These are phyloP conservation scores for Jaapia argillacea DNA, from an alignment of 768 basidiomycete genomes.

Conservation along the genomic window DNA sequence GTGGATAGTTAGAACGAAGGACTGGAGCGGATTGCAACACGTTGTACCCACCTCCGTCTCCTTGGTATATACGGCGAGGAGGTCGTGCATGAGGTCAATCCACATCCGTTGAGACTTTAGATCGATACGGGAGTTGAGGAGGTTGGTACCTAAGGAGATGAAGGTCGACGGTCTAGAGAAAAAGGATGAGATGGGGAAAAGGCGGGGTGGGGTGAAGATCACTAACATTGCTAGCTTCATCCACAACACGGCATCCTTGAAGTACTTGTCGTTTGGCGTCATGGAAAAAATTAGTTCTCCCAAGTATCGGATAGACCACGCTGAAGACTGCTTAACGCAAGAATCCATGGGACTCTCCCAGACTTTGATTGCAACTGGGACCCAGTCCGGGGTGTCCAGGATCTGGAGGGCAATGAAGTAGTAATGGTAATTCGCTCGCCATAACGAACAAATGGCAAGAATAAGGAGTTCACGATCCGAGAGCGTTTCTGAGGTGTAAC, in stretches of 20 bases:
- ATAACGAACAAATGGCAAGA: conserved; percentile 59
- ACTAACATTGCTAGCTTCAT: conserved; percentile 24
- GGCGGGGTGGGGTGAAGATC: background rate
- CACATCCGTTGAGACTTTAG: conserved; percentile 57
- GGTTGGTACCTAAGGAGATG: conserved; percentile 42
- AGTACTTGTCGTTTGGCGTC: conserved; percentile 27
- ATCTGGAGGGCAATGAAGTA: conserved; percentile 35
- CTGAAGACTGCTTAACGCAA: conserved; percentile 52
- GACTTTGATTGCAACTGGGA: conserved; percentile 34
- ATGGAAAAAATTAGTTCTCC: conserved; percentile 34
- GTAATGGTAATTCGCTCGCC: conserved; percentile 49
- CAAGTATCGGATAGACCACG: conserved; percentile 37
- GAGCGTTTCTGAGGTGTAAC: conserved; percentile 46
- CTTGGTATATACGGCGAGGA: conserved; percentile 45
- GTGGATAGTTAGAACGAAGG: background rate
- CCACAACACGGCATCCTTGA: conserved; percentile 28
- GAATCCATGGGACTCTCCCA: conserved; percentile 58
- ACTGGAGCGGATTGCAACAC: background rate
- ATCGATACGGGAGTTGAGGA: conserved; percentile 51
- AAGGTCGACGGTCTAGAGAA: conserved; percentile 16
- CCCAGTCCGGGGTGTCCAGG: conserved; percentile 35
- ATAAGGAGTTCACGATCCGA: conserved; percentile 63
- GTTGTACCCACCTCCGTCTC: conserved; percentile 32
- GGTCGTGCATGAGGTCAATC: conserved; percentile 51
- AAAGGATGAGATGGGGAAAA: background rate